phyloP scores from a whole-genome alignment of 257 asterid genomes.

The Przewalskia tangutica region DNA sequence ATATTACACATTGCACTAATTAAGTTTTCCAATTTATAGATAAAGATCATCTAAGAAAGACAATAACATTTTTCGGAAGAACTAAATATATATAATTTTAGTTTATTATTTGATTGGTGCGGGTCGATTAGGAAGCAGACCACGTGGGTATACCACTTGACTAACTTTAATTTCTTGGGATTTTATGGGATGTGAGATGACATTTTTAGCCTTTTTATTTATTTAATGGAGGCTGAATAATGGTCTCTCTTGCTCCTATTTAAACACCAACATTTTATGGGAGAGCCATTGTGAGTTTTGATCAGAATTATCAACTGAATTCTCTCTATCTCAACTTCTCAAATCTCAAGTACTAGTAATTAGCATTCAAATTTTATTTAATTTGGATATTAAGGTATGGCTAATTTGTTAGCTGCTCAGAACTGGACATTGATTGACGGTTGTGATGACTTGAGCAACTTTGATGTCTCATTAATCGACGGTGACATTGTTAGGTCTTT shows the following conservation, averaged over 20 bases:
- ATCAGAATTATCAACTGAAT: not conserved
- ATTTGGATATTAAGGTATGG: not conserved
- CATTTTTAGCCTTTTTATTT: not conserved
- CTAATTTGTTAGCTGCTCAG: conserved; percentile 2
- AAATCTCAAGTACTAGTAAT: not conserved
- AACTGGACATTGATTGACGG: conserved; percentile 1
- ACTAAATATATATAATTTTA: too few relatives aligned
- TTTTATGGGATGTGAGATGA: not conserved
- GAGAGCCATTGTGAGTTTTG: not conserved
- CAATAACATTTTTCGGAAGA: too few relatives aligned
- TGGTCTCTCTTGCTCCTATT: not conserved
- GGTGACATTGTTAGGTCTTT: not conserved
- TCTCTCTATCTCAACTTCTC: not conserved
- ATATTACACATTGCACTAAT: not conserved
- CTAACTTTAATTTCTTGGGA: not conserved
- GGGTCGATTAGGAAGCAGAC: not conserved
- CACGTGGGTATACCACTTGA: conserved; percentile 15
- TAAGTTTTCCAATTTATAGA: not conserved
- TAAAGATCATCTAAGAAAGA: not conserved
- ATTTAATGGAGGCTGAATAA: not conserved
- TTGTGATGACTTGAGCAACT: not conserved
- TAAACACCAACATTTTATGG: not conserved
- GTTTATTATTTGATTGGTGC: not conserved
- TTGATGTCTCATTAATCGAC: not conserved
- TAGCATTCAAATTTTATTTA: not conserved